Percentiles rank a stretch among this genome's conserved stretches.
Conservation (phyloP, 2,329 filamentous ascomycete species). For the Albophoma yamanashiensis region DNA sequence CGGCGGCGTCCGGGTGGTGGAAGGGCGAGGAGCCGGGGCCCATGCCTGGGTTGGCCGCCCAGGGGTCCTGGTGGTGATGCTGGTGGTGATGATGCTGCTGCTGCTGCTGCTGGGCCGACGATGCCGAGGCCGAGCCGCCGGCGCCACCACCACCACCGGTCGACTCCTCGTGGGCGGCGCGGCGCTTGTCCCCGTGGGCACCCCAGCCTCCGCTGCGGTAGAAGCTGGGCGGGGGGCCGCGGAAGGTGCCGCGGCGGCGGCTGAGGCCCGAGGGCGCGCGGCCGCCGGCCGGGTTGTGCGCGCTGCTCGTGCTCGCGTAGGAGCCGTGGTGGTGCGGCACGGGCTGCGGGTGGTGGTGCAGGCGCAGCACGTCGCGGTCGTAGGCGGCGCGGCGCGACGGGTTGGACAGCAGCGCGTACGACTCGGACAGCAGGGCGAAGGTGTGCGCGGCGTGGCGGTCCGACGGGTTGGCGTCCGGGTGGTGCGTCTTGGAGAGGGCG, state of each 20-base stretch:
- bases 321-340: constrained; percentile 29
- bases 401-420: constrained; percentile 67
- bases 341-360: constrained; percentile 17
- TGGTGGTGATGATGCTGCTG: too few species aligned
- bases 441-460: constrained; percentile 62
- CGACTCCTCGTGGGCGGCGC: constrained; percentile 37
- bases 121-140: background rate
- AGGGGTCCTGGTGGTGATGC: background rate
- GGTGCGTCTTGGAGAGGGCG: constrained; percentile 78
- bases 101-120: background rate
- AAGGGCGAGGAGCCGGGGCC: constrained; percentile 45
- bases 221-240: constrained; percentile 82
- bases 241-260: constrained; percentile 63
- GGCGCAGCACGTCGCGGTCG: constrained; percentile 56
- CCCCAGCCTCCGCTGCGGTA: constrained; percentile 77
- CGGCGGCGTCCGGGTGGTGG: constrained; percentile 33
- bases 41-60: constrained; percentile 34
- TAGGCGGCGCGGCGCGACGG: constrained; percentile 67
- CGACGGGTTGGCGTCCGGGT: constrained; percentile 79
- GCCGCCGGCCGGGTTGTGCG: constrained; percentile 51
- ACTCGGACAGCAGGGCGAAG: constrained; percentile 77
- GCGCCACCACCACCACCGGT: constrained; percentile 12
- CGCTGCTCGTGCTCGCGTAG: constrained; percentile 35
- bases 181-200: constrained; percentile 46
- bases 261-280: constrained; percentile 74